phyloP scores from a whole-genome alignment of 306 rosid genomes.

The Lathyrus sativus region DNA sequence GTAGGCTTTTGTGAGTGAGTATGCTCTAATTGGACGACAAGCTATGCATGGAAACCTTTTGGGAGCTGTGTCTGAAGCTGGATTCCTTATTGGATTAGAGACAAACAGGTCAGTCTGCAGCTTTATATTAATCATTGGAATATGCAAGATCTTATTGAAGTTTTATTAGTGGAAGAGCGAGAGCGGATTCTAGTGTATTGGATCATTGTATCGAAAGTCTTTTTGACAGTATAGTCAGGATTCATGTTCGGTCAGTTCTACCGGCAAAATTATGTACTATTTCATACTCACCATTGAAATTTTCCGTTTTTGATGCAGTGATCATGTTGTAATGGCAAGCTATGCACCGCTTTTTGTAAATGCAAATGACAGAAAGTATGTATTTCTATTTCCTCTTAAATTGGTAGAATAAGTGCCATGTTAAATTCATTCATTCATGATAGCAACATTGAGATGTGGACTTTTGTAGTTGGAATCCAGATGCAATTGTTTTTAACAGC shows the following conservation, averaged over 20 bases:
- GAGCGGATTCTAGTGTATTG: background rate
- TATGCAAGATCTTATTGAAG: background rate
- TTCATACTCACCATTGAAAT: conserved; percentile 18
- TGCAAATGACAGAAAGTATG: conserved; percentile 62
- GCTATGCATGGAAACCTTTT: conserved; percentile 66
- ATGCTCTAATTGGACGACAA: conserved; percentile 62
- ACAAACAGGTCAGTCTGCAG: conserved; percentile 63
- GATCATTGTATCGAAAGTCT: background rate
- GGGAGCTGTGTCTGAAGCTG: conserved; percentile 82
- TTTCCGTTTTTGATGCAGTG: conserved; percentile 56
- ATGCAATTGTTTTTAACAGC: conserved; percentile 74
- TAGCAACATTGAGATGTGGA: conserved; percentile 29
- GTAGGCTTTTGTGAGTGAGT: conserved; percentile 94
- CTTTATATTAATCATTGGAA: background rate
- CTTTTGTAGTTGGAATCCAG: conserved; percentile 75
- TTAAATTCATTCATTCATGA: conserved; percentile 4
- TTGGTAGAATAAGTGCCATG: background rate
- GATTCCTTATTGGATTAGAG: conserved; percentile 82
- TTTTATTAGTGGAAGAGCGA: too few species aligned
- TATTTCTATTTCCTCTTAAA: background rate
- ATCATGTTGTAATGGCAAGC: conserved; percentile 72
- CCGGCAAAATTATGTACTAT: background rate
- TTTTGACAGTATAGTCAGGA: background rate
- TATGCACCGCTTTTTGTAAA: conserved; percentile 91
- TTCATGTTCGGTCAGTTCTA: background rate